Base-by-base conservation (phyloP, 345 rosid species). In the Lepidium didymum region DNA sequence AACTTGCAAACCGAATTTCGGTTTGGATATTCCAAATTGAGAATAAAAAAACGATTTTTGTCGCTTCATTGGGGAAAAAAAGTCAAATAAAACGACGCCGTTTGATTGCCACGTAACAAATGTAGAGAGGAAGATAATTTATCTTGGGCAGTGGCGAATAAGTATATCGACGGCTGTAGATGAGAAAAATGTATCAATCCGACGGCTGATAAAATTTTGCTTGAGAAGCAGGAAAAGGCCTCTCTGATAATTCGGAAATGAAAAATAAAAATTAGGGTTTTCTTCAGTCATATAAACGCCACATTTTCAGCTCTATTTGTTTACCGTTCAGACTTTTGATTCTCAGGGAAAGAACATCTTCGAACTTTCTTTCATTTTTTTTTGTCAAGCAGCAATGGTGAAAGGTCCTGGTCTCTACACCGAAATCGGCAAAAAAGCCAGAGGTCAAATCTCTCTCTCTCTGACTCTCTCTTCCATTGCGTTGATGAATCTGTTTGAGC, bases 321-420 rank as follows among this genome's bases (percentile, higher is more conserved):
- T n/a, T n/a, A n/a, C n/a, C 23, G 3, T 18, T 15, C 34, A 29
- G 37, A 18, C 14, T 69, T 47, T 10, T 44, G 42, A 35, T 35
- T 71, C 43, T 44, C 74, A 41, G 59, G 21, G 16, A 13, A 16
- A 15, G 14, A 45, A 19, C 16, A 13, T 60, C 52, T 33, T 66
- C 19, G 15, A 36, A 44, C 11, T 31, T 19, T 54, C 11, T 47
- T 10, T 65, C 7, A 4, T 42, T 4, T 45, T 7, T 4, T 23
- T 40, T 31, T 3, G 23, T 47, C 9, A 56, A 51, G 50, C 43
- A 38, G 68, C 71, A 81, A 80, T 77, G 99, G 91, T 66, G 72
- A 91, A 91, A 75, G 97, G 99, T 36, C 97, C 99, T 6, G 99
- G 99, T 54, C 91, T 89, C 64, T 94, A 91, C 85, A 27, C 85